Evolutionary conservation across 2,329 filamentous ascomycete genomes (phyloP).

Genomic region (Trichophyton schoenleinii): DNA sequence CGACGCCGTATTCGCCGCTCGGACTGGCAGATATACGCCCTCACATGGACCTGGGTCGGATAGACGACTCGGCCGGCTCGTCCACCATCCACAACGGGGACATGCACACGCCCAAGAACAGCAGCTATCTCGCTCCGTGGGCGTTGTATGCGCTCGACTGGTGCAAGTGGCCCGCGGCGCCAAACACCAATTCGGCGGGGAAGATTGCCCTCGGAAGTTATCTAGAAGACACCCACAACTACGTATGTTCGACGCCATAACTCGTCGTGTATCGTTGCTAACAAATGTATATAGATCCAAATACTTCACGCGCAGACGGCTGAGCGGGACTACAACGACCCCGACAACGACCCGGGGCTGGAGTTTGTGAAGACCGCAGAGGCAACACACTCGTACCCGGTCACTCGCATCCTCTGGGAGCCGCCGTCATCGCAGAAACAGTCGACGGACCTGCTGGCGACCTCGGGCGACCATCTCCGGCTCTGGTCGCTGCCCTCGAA

Average conservation of each 20-base stretch:
- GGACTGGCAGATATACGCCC: constrained; percentile 86
- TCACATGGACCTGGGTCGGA: constrained; percentile 66
- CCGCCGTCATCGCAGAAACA: constrained; percentile 90
- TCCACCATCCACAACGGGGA: constrained; percentile 53
- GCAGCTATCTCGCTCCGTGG: constrained; percentile 90
- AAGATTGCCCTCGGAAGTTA: constrained; percentile 95
- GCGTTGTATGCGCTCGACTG: constrained; percentile 94
- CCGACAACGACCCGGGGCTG: constrained; percentile 60
- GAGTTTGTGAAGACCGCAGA: constrained; percentile 92
- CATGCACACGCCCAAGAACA: constrained; percentile 57
- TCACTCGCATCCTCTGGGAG: constrained; percentile 91
- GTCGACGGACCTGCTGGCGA: constrained; percentile 86
- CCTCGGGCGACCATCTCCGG: constrained; percentile 84
- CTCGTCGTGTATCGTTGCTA: too few relatives aligned
- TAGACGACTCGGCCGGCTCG: constrained; percentile 52
- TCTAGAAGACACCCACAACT: constrained; percentile 95
- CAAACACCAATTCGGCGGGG: constrained; percentile 56
- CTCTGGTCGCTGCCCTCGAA: constrained; percentile 73
- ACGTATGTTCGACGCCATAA: constrained; percentile 44
- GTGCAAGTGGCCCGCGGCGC: constrained; percentile 90
- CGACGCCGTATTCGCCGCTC: constrained; percentile 67
- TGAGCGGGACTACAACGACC: constrained; percentile 46
- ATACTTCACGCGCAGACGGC: constrained; percentile 79
- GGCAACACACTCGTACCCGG: constrained; percentile 93
- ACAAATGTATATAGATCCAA: constrained; percentile 57